These are phyloP conservation scores for Pholiota microspora DNA, from an alignment of 768 basidiomycete genomes.

Conservation along the genomic window DNA sequence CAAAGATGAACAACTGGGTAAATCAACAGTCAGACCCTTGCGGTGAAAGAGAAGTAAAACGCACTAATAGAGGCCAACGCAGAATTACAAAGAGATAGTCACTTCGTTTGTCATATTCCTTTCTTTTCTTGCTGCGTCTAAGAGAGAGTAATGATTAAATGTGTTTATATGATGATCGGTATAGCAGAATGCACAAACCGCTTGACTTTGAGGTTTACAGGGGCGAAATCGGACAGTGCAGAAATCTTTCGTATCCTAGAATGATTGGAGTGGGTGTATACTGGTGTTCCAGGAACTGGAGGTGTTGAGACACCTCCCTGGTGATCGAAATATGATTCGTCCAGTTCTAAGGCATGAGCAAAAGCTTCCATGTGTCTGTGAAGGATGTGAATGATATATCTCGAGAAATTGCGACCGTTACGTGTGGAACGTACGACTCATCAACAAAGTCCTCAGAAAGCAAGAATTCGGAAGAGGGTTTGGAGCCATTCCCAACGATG, in stretches of 20 bases:
- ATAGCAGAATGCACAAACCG: slow-evolving; percentile 38
- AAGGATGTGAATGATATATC: neutral
- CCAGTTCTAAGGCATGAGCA: slow-evolving; percentile 64
- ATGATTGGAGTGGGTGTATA: slow-evolving; percentile 24
- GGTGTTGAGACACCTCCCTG: slow-evolving; percentile 31
- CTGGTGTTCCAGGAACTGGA: slow-evolving; percentile 38
- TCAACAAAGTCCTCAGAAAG: slow-evolving; percentile 63
- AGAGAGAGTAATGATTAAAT: neutral
- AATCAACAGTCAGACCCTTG: neutral
- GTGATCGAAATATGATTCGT: slow-evolving; percentile 46
- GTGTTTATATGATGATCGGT: neutral
- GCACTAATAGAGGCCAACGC: slow-evolving; percentile 84
- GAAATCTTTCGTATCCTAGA: slow-evolving; percentile 74
- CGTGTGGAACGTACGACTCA: slow-evolving; percentile 52
- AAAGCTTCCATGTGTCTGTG: slow-evolving; percentile 68
- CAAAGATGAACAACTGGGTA: slow-evolving; percentile 74
- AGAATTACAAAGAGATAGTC: slow-evolving; percentile 78
- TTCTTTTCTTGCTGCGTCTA: slow-evolving; percentile 31
- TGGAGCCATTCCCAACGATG: slow-evolving; percentile 5
- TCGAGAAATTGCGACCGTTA: slow-evolving; percentile 5
- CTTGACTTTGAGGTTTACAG: slow-evolving; percentile 81
- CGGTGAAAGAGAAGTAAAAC: slow-evolving; percentile 17
- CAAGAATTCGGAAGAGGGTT: slow-evolving; percentile 27
- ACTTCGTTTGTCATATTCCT: slow-evolving; percentile 45
- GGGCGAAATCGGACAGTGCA: slow-evolving; percentile 86